Evolutionary conservation across 768 basidiomycete genomes (phyloP), one percentile per base, ranked within the genome.

Genomic region (Suillus fuscotomentosus): DNA sequence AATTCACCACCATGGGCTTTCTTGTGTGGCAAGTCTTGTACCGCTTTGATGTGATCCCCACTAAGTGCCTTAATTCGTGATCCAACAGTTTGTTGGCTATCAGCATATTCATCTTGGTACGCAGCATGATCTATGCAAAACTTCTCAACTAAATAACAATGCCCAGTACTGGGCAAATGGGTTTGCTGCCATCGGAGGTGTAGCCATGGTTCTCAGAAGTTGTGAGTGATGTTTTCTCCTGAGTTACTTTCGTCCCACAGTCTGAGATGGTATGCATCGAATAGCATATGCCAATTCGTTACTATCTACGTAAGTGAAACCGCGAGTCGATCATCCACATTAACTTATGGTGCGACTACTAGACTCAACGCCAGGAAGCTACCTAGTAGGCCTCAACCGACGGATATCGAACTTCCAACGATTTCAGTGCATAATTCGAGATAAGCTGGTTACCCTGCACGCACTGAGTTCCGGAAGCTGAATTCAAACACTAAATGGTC

Each of bases 251-350:
- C 11, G 31, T 54, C 17, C 15, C 0, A 11, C 10, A 20, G 51
- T 59, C 61, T 56, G 27, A 41, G 7, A 56, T 36, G 36, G 8
- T 10, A 11, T 20, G 15, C 3, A 60, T 36, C 31, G 15, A 34
- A 62, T 2, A 36, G 50, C 51, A 56, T 60, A 62, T 41, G 17
- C 27, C 27, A 62, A 62, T 57, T 62, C 55, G 8, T 22, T 62
- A 3, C 24, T 62, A 11, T 17, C 61, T 7, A 20, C 41, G 61
- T 60, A 20, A 31, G 61, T 62, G 10, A 41, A 41, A 11, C 8
- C 5, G 27, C 39, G 10, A 24, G 24, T 39, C 3, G 11, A 20
- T 11, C 10, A 13, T 41, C 15, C 10, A 39, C 17, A 41, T 17
- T 27, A 11, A 41, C 22, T 41, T 15, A 24, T 41, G 22, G 5